Percentiles rank a stretch among this genome's conserved stretches.
Evolutionary conservation across 306 rosid genomes (phyloP).

Genomic region (Hippophae gyantsensis): DNA sequence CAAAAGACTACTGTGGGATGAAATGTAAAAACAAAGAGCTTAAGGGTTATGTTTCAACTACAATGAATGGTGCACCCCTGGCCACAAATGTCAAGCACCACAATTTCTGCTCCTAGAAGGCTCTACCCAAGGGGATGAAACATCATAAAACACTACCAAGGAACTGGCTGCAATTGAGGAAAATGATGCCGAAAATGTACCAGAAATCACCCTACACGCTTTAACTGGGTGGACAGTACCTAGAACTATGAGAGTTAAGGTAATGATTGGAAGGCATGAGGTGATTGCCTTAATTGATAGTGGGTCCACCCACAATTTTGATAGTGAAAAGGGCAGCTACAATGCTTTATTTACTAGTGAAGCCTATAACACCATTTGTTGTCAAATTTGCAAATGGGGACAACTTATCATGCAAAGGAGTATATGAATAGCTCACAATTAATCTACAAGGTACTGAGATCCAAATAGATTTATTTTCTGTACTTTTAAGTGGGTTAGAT

Average conservation of each 20-base stretch:
- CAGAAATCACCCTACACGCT: background rate
- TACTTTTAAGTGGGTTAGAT: background rate
- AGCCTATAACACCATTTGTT: background rate
- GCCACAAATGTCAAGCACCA: background rate
- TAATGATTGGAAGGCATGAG: background rate
- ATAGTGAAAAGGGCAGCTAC: too few species aligned
- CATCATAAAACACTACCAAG: too few species aligned
- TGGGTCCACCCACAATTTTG: background rate
- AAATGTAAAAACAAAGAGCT: background rate
- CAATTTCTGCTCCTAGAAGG: background rate
- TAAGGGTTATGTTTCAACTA: constrained; percentile 2
- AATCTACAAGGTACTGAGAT: too few species aligned
- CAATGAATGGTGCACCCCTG: background rate
- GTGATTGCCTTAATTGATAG: background rate
- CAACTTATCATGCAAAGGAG: too few species aligned
- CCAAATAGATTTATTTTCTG: background rate
- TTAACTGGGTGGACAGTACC: background rate
- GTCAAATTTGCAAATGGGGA: background rate
- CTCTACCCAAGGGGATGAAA: too few species aligned
- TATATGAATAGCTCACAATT: too few species aligned
- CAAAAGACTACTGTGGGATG: background rate
- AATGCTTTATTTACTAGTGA: background rate
- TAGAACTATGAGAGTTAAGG: background rate
- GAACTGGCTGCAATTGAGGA: background rate
- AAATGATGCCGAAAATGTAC: background rate